Percentiles rank a stretch among this genome's conserved stretches.
Conservation (phyloP, 768 basidiomycete species). For the Panellus pusillus region DNA sequence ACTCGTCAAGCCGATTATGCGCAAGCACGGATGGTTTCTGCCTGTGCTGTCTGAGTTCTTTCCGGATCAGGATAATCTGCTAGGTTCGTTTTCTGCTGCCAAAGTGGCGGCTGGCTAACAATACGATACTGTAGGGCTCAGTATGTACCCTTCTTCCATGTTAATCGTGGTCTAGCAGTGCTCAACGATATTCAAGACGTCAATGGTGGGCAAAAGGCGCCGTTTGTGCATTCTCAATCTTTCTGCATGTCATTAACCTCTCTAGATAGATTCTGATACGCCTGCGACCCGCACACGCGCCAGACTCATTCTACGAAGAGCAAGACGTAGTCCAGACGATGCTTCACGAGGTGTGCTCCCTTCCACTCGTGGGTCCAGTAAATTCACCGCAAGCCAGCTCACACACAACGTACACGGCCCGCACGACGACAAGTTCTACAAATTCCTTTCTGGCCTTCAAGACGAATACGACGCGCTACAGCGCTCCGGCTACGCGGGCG, state of each 20-base stretch:
- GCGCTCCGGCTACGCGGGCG: constrained; percentile 82
- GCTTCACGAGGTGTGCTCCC: constrained; percentile 76
- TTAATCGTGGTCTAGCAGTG: constrained; percentile 4
- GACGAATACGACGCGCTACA: constrained; percentile 84
- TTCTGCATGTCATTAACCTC: too few species aligned
- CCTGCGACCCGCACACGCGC: constrained; percentile 67
- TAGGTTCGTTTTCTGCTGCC: constrained; percentile 52
- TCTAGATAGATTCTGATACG: constrained; percentile 63
- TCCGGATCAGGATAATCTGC: constrained; percentile 66
- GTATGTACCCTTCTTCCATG: constrained; percentile 27
- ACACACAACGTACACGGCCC: constrained; percentile 89
- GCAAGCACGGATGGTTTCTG: constrained; percentile 76
- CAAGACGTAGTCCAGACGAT: constrained; percentile 79
- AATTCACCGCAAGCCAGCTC: constrained; percentile 47
- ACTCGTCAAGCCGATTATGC: constrained; percentile 93
- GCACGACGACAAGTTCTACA: constrained; percentile 85
- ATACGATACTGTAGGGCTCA: constrained; percentile 36
- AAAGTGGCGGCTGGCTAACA: not conserved
- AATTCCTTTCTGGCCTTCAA: constrained; percentile 67
- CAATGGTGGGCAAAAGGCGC: constrained; percentile 65
- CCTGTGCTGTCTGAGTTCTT: constrained; percentile 88
- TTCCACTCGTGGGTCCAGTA: not conserved
- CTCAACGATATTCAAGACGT: constrained; percentile 48
- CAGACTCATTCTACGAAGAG: constrained; percentile 72
- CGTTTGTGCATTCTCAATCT: too few species aligned